Base-by-base conservation (phyloP, 495 filamentous ascomycete genomes). In the Durotheca rogersii region DNA sequence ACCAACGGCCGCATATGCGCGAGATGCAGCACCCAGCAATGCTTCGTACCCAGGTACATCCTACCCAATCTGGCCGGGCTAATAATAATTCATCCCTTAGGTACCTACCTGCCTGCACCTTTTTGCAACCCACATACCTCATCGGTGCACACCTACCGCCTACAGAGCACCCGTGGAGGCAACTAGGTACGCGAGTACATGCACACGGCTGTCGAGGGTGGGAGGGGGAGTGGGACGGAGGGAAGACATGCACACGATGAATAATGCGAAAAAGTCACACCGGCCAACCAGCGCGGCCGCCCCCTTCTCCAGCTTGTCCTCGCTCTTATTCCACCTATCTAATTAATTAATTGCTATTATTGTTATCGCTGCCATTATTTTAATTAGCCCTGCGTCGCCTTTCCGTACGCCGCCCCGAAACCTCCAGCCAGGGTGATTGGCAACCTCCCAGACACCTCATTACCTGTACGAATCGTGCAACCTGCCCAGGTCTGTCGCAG, bases 1-100 rank as follows among this genome's bases (percentile, higher is more conserved):
- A 53, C 56, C 62, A 64, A 53, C 60, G 54, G 65, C 54, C 65
- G 63, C 65, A 68, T 63, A 65, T 66, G 62, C 58, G 61, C 47
- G 60, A 66, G 64, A 61, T 67, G 67, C 67, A 67, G 64, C 60
- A 54, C 59, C 62, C 54, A 64, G 51, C 23, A 47, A 32, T 44
- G 49, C 53, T 36, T 51, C 54, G 54, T 58, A 58, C 54, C 54
- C 51, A 43, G 47, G 54, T 54, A 53, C 45, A 48, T 57, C 18
- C 39, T 33, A 55, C 52, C 37, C 42, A 49, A 55, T 55, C 52
- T 55, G 38, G 44, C 44, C 44, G 44, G 44, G 51, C 51, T 55
- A 50, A 50, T 50, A 55, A 51, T 56, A 50, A 49, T 38, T 11
- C 16, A 36, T 36, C 4, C 10, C 3, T n/a, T 16, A 16, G 10